Conservation (phyloP, 1,284 basidiomycete species). For the Cryptococcus sp. region DNA sequence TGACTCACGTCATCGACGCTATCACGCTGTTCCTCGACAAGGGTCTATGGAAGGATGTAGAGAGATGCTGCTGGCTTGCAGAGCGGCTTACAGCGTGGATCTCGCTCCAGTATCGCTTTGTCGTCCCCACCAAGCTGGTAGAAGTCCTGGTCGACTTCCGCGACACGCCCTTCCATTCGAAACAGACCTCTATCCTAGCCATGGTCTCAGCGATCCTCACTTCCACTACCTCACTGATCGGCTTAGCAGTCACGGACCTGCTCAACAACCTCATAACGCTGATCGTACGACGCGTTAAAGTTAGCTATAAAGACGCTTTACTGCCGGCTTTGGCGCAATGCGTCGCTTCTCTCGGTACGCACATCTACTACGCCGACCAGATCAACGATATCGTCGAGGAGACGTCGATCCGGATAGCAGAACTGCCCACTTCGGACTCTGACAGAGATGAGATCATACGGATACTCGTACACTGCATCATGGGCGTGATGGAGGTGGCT, state of each 20-base stretch:
- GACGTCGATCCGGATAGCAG: slow-evolving; percentile 70
- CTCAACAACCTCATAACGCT: slow-evolving; percentile 74
- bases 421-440: slow-evolving; percentile 52
- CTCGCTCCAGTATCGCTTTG: slow-evolving; percentile 88
- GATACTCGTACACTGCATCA: slow-evolving; percentile 44
- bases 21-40: slow-evolving; percentile 68
- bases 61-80: slow-evolving; percentile 81
- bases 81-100: slow-evolving; percentile 77
- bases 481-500: slow-evolving; percentile 41
- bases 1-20: slow-evolving; percentile 66
- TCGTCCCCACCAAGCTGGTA: slow-evolving; percentile 80
- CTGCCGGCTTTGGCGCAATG: slow-evolving; percentile 73
- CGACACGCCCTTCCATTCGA: slow-evolving; percentile 60
- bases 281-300: slow-evolving; percentile 68
- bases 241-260: slow-evolving; percentile 87
- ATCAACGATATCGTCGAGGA: slow-evolving; percentile 90
- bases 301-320: slow-evolving; percentile 67
- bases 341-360: slow-evolving; percentile 74
- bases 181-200: slow-evolving; percentile 70
- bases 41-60: slow-evolving; percentile 67
- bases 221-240: slow-evolving; percentile 78
- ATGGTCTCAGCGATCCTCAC: slow-evolving; percentile 83
- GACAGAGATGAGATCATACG: slow-evolving; percentile 70
- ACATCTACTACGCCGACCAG: slow-evolving; percentile 95
- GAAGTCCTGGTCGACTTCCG: slow-evolving; percentile 73